phyloP scores from a whole-genome alignment of 2,329 filamentous ascomycete genomes.

The Aspergillus bombycis region DNA sequence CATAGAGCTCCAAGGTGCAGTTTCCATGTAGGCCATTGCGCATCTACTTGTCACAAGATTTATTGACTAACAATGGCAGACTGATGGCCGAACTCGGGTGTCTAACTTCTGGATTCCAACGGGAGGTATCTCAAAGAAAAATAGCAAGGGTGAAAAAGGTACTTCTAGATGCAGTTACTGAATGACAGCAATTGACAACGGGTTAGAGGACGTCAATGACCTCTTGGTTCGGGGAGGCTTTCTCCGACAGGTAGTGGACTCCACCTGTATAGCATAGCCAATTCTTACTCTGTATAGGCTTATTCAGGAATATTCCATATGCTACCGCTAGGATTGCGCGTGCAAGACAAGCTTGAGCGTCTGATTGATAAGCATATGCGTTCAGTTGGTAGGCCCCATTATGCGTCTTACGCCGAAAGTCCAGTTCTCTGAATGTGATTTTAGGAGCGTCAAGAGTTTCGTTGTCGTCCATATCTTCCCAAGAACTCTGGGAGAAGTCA shows the following conservation, averaged over 20 bases:
- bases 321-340: conserved; percentile 80
- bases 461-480: conserved; percentile 82
- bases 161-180: not conserved
- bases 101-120: conserved; percentile 81
- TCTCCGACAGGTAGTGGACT: conserved; percentile 64
- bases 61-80: conserved; percentile 39
- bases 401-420: not conserved
- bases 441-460: conserved; percentile 77
- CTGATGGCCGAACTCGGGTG: conserved; percentile 62
- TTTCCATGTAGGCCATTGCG: conserved; percentile 40
- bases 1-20: conserved; percentile 26
- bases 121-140: conserved; percentile 63
- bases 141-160: conserved; percentile 53
- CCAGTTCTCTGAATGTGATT: not conserved
- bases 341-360: conserved; percentile 83
- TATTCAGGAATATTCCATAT: conserved; percentile 92
- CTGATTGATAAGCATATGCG: conserved; percentile 91
- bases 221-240: conserved; percentile 73
- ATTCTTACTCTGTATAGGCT: conserved; percentile 54
- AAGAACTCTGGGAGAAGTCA: conserved; percentile 79
- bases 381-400: conserved; percentile 60
- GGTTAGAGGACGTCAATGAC: conserved; percentile 62
- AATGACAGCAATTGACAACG: conserved; percentile 46
- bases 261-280: not conserved
- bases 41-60: not conserved